Evolutionary conservation across 2,329 filamentous ascomycete species (phyloP).

Genomic region (Escovopsis weberi): DNA sequence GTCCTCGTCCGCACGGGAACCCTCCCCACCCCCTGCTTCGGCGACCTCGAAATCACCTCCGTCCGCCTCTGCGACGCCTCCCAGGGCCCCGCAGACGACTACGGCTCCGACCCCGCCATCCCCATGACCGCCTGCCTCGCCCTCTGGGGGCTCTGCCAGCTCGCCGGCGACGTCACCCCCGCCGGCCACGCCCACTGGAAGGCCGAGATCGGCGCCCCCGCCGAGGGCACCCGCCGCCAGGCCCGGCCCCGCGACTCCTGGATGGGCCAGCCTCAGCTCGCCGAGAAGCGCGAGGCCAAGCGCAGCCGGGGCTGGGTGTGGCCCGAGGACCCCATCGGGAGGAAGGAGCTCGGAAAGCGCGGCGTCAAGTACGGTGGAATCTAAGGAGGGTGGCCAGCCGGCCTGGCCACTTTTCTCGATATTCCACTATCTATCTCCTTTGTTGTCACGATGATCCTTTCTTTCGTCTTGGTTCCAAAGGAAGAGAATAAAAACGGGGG

Average conservation of each 20-base stretch:
- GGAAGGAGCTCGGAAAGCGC: conserved; percentile 56
- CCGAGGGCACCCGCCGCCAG: conserved; percentile 57
- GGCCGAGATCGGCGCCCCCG: conserved; percentile 60
- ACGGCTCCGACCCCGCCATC: conserved; percentile 15
- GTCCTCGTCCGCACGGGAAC: conserved; percentile 73
- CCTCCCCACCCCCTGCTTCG: conserved; percentile 63
- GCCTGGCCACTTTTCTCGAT: neutral
- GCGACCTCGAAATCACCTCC: conserved; percentile 63
- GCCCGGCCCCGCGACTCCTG: conserved; percentile 54
- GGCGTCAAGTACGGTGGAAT: conserved; percentile 40
- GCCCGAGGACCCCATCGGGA: conserved; percentile 57
- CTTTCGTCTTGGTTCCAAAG: neutral
- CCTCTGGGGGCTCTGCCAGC: conserved; percentile 64
- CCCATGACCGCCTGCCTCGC: conserved; percentile 58
- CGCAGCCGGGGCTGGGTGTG: conserved; percentile 58
- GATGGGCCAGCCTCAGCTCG: conserved; percentile 60
- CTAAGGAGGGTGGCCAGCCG: neutral
- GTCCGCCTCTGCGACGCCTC: conserved; percentile 38
- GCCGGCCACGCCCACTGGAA: conserved; percentile 47
- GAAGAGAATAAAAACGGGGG: no score
- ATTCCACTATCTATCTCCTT: neutral
- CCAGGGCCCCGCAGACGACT: conserved; percentile 9
- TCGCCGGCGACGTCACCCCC: conserved; percentile 44
- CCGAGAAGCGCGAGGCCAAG: conserved; percentile 66
- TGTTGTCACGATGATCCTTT: neutral